Conservation (phyloP, 2,329 filamentous ascomycete genomes). For the Fusarium humuli region DNA sequence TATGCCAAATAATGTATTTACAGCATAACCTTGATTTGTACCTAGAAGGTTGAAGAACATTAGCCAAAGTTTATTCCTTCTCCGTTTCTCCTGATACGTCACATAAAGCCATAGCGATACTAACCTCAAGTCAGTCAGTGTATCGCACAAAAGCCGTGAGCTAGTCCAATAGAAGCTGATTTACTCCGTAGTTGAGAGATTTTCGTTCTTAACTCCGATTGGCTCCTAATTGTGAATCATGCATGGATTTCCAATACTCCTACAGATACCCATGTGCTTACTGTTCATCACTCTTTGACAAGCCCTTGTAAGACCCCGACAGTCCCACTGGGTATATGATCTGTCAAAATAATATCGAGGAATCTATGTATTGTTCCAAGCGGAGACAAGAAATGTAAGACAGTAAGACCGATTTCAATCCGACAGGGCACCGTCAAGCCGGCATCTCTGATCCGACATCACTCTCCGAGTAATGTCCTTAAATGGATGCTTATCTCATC, state of each 20-base stretch:
- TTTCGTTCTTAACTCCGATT: background rate
- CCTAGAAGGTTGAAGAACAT: background rate
- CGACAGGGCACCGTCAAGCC: background rate
- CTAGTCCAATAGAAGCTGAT: background rate
- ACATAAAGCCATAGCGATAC: background rate
- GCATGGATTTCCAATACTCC: background rate
- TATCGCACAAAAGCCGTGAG: background rate
- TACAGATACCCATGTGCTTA: background rate
- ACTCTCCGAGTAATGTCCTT: background rate
- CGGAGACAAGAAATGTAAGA: background rate
- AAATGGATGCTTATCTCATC: background rate
- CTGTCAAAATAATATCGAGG: background rate
- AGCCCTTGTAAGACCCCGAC: background rate
- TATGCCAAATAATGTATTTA: background rate
- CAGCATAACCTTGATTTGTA: background rate
- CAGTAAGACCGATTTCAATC: background rate
- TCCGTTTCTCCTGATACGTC: background rate
- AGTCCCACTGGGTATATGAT: background rate
- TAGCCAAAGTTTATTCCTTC: background rate
- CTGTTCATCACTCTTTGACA: background rate
- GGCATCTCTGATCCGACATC: background rate
- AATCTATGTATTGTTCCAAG: background rate
- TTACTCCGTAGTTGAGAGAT: background rate
- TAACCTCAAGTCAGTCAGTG: background rate
- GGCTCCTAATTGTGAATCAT: background rate